A percentile compares a stretch with the other conserved stretches of the same genome.
Evolutionary conservation across 495 filamentous ascomycete genomes (phyloP).

Genomic region (Trichoderma parareesei): DNA sequence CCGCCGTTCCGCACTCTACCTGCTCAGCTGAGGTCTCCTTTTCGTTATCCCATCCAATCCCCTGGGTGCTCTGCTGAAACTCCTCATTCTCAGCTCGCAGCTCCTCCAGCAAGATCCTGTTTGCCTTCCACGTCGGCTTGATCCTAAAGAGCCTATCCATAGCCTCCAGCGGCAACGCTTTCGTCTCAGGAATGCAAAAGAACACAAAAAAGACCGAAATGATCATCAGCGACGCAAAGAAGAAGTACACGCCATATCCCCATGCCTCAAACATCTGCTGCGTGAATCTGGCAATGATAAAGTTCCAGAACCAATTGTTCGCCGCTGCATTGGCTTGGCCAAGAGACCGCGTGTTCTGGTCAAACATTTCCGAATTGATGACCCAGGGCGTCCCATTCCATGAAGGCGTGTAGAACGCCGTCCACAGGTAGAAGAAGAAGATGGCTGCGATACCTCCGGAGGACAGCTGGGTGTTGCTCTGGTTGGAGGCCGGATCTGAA

Average conservation of each 20-base stretch:
- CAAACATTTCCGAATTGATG: constrained; percentile 56
- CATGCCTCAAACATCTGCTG: constrained; percentile 68
- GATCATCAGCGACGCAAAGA: constrained; percentile 67
- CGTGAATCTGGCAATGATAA: constrained; percentile 63
- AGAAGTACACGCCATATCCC: constrained; percentile 69
- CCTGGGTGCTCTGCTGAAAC: constrained; percentile 45
- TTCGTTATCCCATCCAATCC: not conserved
- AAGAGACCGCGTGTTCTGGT: constrained; percentile 54
- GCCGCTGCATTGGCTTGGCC: constrained; percentile 61
- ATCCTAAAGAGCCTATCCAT: constrained; percentile 52
- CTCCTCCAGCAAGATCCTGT: constrained; percentile 41
- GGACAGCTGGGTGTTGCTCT: constrained; percentile 29
- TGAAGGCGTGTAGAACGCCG: constrained; percentile 64
- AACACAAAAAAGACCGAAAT: constrained; percentile 56
- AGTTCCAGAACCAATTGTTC: constrained; percentile 73
- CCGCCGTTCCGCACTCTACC: constrained; percentile 7
- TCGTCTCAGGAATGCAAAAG: constrained; percentile 45
- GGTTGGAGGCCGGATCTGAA: constrained; percentile 39
- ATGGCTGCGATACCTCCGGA: constrained; percentile 59
- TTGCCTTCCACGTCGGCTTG: constrained; percentile 47
- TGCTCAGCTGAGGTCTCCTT: constrained; percentile 17
- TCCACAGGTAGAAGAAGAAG: constrained; percentile 78
- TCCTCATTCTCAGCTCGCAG: constrained; percentile 41
- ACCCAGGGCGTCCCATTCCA: constrained; percentile 72
- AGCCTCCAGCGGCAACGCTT: constrained; percentile 42